Evolutionary conservation across 805 yeast species (phyloP), one percentile per base, ranked within the genome.

Genomic region (Zygotorulaspora florentina): DNA sequence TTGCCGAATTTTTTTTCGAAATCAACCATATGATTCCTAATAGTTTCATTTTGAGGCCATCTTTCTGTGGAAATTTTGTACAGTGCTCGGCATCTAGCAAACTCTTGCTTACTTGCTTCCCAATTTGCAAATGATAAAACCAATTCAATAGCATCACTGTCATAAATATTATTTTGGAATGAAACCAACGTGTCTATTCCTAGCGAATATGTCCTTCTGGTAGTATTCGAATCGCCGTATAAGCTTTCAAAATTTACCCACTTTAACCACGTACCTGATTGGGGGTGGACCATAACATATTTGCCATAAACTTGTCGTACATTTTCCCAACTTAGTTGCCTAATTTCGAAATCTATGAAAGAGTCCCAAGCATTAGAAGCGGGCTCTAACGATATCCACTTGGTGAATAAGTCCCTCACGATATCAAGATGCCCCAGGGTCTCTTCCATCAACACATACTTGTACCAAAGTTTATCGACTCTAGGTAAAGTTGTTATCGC

Each of bases 331-430:
- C 81, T 81, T 18, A 72, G 74, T 56, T 85, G 82, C 42, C 96
- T 69, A 42, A 70, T 75, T 61, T 87, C 96, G 67, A 88, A 81
- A 43, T 77, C 77, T 20, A 87, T 69, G 57, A 76, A 90, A 2
- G 90, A 77, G 41, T 74, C 76, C 93, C 95, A 90, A 0, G 86
- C 93, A 10, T 73, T 68, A 2, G 62, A 48, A 9, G 68, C 70
- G 0, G 96, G 96, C 50, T 78, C 79, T 88, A 95, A 85, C 20
- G 71, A 68, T 41, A 85, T 68, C 99, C 99, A 91, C 46, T 84
- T 73, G 47, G 81, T 80, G 64, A 83, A 90, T 6, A 91, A 71
- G 11, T 66, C 64, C 41, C 95, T 66, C 2, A 83, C 83, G 7
- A 83, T 81, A 3, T 69, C 61, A 34, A 78, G 67, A 57, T 87